Conservation (phyloP, 192 early-diverging fungal genomes). For the Umbelopsis ramanniana region DNA sequence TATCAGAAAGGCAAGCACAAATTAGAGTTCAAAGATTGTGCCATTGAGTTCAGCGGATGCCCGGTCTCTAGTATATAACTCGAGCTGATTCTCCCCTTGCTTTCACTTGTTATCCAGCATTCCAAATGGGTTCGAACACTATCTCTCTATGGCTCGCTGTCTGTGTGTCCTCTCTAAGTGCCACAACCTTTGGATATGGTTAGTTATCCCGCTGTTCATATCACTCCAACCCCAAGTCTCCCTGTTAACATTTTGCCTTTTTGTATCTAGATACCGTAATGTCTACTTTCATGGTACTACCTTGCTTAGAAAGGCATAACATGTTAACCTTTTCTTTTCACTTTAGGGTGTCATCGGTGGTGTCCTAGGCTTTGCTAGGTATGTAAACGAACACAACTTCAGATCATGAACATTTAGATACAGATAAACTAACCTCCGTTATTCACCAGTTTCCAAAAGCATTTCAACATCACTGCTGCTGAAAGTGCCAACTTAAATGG, state of each 20-base stretch:
- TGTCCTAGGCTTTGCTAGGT: constrained; percentile 13
- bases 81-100: not conserved
- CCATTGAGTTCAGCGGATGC: constrained; percentile 7
- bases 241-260: no score
- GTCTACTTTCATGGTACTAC: not conserved
- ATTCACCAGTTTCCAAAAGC: constrained; percentile 28
- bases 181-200: constrained; percentile 19
- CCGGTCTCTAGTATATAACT: constrained; percentile 3
- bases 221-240: no score
- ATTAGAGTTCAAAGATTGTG: not conserved
- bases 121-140: not conserved
- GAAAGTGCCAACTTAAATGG: constrained; percentile 11
- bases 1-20: not conserved
- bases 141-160: constrained; percentile 16
- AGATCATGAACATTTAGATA: constrained; percentile 18
- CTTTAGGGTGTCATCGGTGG: constrained; percentile 21
- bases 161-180: constrained; percentile 15
- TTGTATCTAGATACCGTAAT: not conserved
- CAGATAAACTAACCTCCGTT: not conserved
- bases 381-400: not conserved
- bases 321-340: not conserved
- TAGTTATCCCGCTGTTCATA: no score
- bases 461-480: constrained; percentile 26
- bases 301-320: not conserved
- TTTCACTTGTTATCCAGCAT: not conserved